Conservation (phyloP, 2,329 filamentous ascomycete genomes). For the Bipolaris victoriae region DNA sequence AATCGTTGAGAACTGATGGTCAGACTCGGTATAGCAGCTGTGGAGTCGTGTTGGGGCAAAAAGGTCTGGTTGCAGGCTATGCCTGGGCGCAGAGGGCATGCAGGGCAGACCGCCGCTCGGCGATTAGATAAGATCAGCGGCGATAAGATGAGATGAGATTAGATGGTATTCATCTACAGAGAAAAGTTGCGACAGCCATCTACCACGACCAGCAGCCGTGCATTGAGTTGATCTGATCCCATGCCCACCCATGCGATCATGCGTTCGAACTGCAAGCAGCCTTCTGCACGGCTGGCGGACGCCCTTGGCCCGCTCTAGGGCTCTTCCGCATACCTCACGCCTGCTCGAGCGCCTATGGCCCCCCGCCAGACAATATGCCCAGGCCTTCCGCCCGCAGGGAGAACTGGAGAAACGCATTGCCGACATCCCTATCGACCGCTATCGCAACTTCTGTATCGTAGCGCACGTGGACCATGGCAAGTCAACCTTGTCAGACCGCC, state of each 20-base stretch:
- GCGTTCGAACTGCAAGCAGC: constrained; percentile 53
- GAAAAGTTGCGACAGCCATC: constrained; percentile 13
- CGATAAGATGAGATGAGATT: constrained; percentile 32
- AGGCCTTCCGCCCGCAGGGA: constrained; percentile 50
- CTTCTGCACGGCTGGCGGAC: constrained; percentile 47
- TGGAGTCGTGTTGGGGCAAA: constrained; percentile 6
- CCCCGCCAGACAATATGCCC: constrained; percentile 42
- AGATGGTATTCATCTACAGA: constrained; percentile 13
- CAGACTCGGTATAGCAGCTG: constrained; percentile 6
- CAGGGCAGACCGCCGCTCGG: constrained; percentile 11
- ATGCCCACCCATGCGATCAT: constrained; percentile 58
- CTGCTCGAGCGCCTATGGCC: constrained; percentile 40
- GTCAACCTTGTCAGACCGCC: constrained; percentile 88
- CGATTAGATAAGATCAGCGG: constrained; percentile 28
- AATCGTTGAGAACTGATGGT: not conserved
- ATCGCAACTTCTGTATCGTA: constrained; percentile 97
- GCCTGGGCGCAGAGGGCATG: constrained; percentile 11
- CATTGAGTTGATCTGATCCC: constrained; percentile 22
- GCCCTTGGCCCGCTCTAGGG: constrained; percentile 31
- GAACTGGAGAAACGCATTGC: constrained; percentile 70
- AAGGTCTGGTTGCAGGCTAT: constrained; percentile 20
- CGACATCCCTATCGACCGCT: constrained; percentile 77
- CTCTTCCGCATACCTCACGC: constrained; percentile 13
- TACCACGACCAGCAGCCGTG: constrained; percentile 9
- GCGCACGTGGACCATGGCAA: constrained; percentile 99